Evolutionary conservation across 2,329 filamentous ascomycete species (phyloP), one percentile per base, ranked within the genome.

Genomic region (Colletotrichum tamarilloi): DNA sequence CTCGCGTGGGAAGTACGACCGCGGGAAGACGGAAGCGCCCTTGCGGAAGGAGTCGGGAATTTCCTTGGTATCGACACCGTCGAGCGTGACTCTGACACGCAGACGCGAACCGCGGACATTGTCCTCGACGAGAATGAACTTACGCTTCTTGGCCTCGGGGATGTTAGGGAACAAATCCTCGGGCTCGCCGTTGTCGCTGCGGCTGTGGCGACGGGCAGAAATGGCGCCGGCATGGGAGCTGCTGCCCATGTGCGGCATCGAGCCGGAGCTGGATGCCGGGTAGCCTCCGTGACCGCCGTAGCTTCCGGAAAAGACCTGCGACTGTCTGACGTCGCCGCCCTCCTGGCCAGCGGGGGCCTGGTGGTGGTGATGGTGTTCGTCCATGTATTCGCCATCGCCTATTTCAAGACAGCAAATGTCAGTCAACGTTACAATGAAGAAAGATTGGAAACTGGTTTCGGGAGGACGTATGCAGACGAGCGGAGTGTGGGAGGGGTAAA

Each of bases 91-190:
- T 74, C 95, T 93, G 58, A 98, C 95, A 19, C 96, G 92, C 1
- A 98, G 92, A 55, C 95, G 91, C 63, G 91, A 92, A 65, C 93
- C 93, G 46, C 94, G 92, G 75, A 95, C 93, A 65, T 91, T 92
- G 81, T 98, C 96, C 76, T 98, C 95, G 32, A 98, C 95, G 11
- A 98, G 90, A 77, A 98, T 98, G 83, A 98, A 98, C 83, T 98
- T 98, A 80, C 96, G 93, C 79, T 95, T 94, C 85, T 97, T 98
- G 65, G 93, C 92, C 79, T 97, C 95, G 1, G 95, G 95, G 65
- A 98, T 89, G 76, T 97, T 93, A 62, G 95, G 94, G 82, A 98
- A 98, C 57, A 98, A 90, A 62, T 92, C 91, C 19, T 91, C 89
- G 65, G 92, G 85, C 74, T 90, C 89, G 78, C 92, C 87, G 74